phyloP scores from a whole-genome alignment of 2,329 filamentous ascomycete species.

The Phialocephala subalpina region DNA sequence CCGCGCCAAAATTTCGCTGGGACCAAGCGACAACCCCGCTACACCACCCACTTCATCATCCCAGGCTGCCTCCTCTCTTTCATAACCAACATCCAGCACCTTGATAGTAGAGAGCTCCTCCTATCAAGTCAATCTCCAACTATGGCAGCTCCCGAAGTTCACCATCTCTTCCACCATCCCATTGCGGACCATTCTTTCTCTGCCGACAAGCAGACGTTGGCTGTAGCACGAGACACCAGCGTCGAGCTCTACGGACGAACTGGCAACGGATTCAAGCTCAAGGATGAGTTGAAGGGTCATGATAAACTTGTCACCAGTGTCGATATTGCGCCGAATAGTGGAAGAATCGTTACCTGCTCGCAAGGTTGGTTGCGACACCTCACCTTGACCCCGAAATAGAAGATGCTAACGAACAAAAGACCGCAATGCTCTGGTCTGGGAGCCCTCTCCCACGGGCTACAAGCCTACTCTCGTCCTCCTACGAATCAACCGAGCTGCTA shows the following conservation, averaged over 20 bases:
- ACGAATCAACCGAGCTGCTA: constrained; percentile 95
- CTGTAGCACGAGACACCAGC: constrained; percentile 87
- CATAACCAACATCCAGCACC: constrained; percentile 15
- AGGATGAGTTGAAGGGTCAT: constrained; percentile 94
- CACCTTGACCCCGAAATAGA: not conserved
- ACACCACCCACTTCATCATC: constrained; percentile 20
- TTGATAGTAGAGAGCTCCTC: constrained; percentile 99
- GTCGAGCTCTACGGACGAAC: constrained; percentile 86
- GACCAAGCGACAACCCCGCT: constrained; percentile 15
- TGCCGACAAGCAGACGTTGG: constrained; percentile 85
- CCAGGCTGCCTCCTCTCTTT: constrained; percentile 14
- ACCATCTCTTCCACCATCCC: constrained; percentile 95
- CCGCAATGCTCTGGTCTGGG: constrained; percentile 98
- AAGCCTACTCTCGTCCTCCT: constrained; percentile 97
- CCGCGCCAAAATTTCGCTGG: not conserved
- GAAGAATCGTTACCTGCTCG: constrained; percentile 96
- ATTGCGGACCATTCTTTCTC: constrained; percentile 99
- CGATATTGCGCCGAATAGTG: constrained; percentile 89
- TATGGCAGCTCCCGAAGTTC: constrained; percentile 89
- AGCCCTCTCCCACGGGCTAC: constrained; percentile 89
- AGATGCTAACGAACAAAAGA: constrained; percentile 59
- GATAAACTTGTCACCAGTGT: constrained; percentile 97
- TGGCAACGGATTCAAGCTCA: constrained; percentile 79
- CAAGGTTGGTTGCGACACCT: constrained; percentile 69
- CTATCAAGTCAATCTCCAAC: constrained; percentile 64